Evolutionary conservation across 257 asterid genomes (phyloP).

Genomic region (Gentiana dahurica): DNA sequence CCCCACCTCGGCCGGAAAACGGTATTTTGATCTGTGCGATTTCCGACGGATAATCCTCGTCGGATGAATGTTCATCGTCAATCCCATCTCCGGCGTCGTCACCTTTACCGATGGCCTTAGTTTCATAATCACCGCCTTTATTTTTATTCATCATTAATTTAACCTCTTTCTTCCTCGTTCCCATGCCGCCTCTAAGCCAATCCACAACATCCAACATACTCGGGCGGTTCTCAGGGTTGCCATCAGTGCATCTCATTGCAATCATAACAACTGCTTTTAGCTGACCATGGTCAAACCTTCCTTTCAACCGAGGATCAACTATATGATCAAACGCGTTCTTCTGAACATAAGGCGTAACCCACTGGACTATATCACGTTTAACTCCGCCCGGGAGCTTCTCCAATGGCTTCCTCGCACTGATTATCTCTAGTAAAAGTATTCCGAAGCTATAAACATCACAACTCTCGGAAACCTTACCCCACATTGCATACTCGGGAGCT

Average conservation of each 20-base stretch:
- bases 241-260: slow-evolving; percentile 46
- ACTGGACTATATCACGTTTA: slow-evolving; percentile 65
- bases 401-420: slow-evolving; percentile 58
- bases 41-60: too few relatives aligned
- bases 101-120: slow-evolving; percentile 8
- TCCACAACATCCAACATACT: slow-evolving; percentile 53
- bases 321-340: slow-evolving; percentile 46
- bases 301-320: slow-evolving; percentile 59
- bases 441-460: slow-evolving; percentile 81
- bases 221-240: slow-evolving; percentile 52
- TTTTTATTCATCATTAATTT: slow-evolving; percentile 7
- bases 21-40: too few relatives aligned
- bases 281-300: slow-evolving; percentile 23
- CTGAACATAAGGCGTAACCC: slow-evolving; percentile 46
- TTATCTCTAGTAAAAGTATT: slow-evolving; percentile 51
- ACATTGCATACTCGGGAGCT: slow-evolving; percentile 82
- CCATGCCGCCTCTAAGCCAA: slow-evolving; percentile 36
- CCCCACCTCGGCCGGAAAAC: too few relatives aligned
- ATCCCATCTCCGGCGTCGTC: background rate
- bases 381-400: slow-evolving; percentile 54
- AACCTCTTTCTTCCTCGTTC: slow-evolving; percentile 22
- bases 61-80: slow-evolving; percentile 6
- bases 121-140: slow-evolving; percentile 7
- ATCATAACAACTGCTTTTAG: slow-evolving; percentile 28
- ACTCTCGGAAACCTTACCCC: slow-evolving; percentile 73